A percentile compares a stretch with the other conserved stretches of the same genome.
phyloP scores from a whole-genome alignment of 2,329 filamentous ascomycete genomes.

The Neoascochyta sp. region DNA sequence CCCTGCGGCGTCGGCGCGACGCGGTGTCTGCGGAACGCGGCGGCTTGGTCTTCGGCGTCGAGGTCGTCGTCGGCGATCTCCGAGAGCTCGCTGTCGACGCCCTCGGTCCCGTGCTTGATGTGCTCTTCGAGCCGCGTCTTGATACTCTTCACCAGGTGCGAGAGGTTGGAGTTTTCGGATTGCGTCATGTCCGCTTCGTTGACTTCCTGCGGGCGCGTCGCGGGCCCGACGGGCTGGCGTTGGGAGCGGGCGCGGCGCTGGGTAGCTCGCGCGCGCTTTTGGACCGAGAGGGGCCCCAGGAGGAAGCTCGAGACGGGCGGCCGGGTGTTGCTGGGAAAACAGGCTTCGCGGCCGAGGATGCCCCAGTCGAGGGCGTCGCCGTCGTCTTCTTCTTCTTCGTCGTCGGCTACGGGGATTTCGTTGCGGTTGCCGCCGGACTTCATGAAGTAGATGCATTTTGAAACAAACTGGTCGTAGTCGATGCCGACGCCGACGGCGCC shows the following conservation, averaged over 20 bases:
- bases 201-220: slow-evolving; percentile 71
- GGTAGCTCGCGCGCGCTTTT: slow-evolving; percentile 73
- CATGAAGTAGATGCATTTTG: slow-evolving; percentile 88
- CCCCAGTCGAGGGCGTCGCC: slow-evolving; percentile 80
- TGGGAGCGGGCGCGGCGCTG: slow-evolving; percentile 67
- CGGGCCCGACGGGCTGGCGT: slow-evolving; percentile 64
- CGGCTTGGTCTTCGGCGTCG: slow-evolving; percentile 38
- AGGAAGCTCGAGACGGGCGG: slow-evolving; percentile 80
- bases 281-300: slow-evolving; percentile 80
- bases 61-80: slow-evolving; percentile 24
- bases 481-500: slow-evolving; percentile 72
- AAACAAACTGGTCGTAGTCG: slow-evolving; percentile 87
- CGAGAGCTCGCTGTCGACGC: slow-evolving; percentile 42
- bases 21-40: slow-evolving; percentile 62
- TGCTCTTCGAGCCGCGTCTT: slow-evolving; percentile 55
- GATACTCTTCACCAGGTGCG: slow-evolving; percentile 73
- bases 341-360: slow-evolving; percentile 73
- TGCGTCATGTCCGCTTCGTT: slow-evolving; percentile 68
- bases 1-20: slow-evolving; percentile 58
- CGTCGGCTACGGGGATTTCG: slow-evolving; percentile 47
- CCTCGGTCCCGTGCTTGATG: slow-evolving; percentile 34
- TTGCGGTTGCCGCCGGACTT: slow-evolving; percentile 52
- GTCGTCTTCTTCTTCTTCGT: slow-evolving; percentile 60
- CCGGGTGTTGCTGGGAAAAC: slow-evolving; percentile 67
- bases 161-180: slow-evolving; percentile 75